Evolutionary conservation across 1,139 yeast species (phyloP).

Genomic region (Yarrowia galli): DNA sequence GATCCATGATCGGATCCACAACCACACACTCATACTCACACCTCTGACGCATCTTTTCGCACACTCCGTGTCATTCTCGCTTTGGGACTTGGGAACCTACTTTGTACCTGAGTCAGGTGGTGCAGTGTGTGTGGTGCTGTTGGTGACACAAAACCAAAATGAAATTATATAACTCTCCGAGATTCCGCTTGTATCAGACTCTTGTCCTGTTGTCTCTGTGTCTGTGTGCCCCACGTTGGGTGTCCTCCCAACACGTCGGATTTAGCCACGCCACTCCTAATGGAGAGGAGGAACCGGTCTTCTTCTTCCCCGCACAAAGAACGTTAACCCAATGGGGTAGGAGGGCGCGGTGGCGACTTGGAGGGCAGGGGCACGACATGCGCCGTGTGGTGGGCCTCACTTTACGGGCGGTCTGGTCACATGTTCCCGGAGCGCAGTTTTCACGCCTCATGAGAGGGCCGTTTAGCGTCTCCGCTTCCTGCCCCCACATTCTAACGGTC

Average conservation of each 20-base stretch:
- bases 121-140: not conserved
- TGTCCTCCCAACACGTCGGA: slow-evolving; percentile 18
- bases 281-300: not conserved
- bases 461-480: not conserved
- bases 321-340: slow-evolving; percentile 30
- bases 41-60: slow-evolving; percentile 23
- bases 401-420: too few species aligned
- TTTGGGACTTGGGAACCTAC: slow-evolving; percentile 26
- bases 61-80: slow-evolving; percentile 32
- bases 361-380: not conserved
- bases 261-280: slow-evolving; percentile 27
- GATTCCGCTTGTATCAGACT: not conserved
- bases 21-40: not conserved
- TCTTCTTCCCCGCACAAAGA: slow-evolving; percentile 34
- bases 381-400: not conserved
- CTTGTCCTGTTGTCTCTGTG: not conserved
- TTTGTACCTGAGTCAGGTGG: slow-evolving; percentile 35
- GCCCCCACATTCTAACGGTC: slow-evolving; percentile 33
- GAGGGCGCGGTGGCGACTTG: slow-evolving; percentile 9
- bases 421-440: too few species aligned
- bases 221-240: not conserved
- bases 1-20: too few species aligned
- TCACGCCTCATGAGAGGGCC: too few species aligned
- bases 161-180: not conserved
- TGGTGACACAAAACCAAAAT: not conserved